Conservation (phyloP, 225 moss, liverwort and hornwort genomes). For the Marchantia paleacea region DNA sequence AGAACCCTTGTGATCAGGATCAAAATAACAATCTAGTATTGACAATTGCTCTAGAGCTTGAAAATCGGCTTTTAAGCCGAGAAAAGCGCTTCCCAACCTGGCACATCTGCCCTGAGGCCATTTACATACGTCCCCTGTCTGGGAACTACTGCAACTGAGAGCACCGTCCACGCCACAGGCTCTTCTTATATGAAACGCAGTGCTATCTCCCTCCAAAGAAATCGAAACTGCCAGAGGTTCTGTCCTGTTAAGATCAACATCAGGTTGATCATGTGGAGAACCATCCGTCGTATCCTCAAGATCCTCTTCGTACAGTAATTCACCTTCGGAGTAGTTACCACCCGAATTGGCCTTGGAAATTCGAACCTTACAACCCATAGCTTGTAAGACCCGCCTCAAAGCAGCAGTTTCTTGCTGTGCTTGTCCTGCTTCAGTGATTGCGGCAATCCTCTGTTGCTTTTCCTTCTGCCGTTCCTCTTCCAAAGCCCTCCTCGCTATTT, state of each 20-base stretch:
- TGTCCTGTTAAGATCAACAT: constrained; percentile 19
- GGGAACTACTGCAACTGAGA: constrained; percentile 63
- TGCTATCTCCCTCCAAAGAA: constrained; percentile 67
- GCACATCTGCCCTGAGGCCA: constrained; percentile 93
- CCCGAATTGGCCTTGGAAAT: constrained; percentile 57
- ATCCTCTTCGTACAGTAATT: constrained; percentile 61
- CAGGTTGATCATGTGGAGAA: constrained; percentile 34
- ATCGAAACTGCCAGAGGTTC: constrained; percentile 86
- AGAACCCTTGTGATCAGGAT: constrained; percentile 32
- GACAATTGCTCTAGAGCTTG: constrained; percentile 83
- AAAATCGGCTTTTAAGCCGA: constrained; percentile 89
- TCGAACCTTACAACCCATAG: constrained; percentile 91
- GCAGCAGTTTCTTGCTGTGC: constrained; percentile 76
- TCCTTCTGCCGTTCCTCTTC: constrained; percentile 65
- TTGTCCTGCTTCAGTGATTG: constrained; percentile 53
- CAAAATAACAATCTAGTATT: constrained; percentile 91
- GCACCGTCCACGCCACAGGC: constrained; percentile 61
- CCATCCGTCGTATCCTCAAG: constrained; percentile 33
- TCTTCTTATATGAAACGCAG: constrained; percentile 60
- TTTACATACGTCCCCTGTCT: constrained; percentile 68
- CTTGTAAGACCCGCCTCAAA: constrained; percentile 76
- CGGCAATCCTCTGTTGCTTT: constrained; percentile 45
- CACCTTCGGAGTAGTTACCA: constrained; percentile 44
- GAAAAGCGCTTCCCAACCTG: constrained; percentile 93
- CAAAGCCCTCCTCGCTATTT: constrained; percentile 47